These are phyloP conservation scores for Diversispora eburnea DNA, from an alignment of 192 early-diverging fungal genomes.

Conservation along the genomic window DNA sequence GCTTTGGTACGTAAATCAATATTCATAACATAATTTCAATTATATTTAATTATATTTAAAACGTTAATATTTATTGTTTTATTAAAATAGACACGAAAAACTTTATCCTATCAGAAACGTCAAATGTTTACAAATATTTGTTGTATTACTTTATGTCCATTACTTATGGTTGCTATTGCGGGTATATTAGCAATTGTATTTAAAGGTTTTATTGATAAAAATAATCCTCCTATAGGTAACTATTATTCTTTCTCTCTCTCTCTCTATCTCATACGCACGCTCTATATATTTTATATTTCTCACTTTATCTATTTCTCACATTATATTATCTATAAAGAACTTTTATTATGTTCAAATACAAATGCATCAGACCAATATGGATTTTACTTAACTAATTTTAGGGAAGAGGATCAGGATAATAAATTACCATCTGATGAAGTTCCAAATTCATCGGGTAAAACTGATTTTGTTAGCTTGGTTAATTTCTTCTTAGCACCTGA, in stretches of 20 bases:
- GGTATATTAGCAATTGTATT: constrained; percentile 53
- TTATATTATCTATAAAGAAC: constrained; percentile 34
- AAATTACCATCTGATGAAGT: constrained; percentile 32
- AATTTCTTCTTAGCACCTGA: constrained; percentile 35
- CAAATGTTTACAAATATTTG: constrained; percentile 72
- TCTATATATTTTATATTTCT: background rate
- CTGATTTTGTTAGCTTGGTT: constrained; percentile 36
- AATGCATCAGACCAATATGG: constrained; percentile 32
- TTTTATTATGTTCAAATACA: constrained; percentile 49
- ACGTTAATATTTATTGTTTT: background rate
- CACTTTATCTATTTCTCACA: no score
- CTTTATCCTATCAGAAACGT: constrained; percentile 65
- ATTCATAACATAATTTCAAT: background rate
- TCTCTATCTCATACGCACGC: background rate
- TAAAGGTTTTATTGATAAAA: constrained; percentile 48
- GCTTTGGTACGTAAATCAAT: constrained; percentile 16
- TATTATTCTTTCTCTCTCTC: background rate
- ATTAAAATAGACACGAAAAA: constrained; percentile 49
- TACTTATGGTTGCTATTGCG: constrained; percentile 67
- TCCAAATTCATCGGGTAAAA: constrained; percentile 34
- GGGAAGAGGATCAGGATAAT: no score
- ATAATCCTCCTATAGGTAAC: constrained; percentile 43
- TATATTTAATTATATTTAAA: no score
- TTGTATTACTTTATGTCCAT: constrained; percentile 62
- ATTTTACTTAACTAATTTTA: constrained; percentile 25